Evolutionary conservation across 2,329 filamentous ascomycete species (phyloP).

Genomic region (Truncatella angustata): DNA sequence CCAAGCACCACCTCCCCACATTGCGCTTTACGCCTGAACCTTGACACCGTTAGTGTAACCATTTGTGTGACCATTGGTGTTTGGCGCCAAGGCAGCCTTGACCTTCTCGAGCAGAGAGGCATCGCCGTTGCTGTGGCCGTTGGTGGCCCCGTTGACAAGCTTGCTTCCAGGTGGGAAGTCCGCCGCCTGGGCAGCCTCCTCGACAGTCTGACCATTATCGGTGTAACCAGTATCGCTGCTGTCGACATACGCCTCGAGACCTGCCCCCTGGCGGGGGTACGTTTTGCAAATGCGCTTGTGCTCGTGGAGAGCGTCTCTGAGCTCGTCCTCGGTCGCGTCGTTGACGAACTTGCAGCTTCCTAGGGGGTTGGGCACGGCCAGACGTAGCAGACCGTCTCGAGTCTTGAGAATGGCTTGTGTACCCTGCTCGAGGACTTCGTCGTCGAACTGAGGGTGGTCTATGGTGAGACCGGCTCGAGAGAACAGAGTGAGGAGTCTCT

Average conservation of each 20-base stretch:
- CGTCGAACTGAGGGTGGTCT: slow-evolving; percentile 68
- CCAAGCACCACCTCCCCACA: too few relatives aligned
- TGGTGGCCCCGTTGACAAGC: neutral
- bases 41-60: slow-evolving; percentile 18
- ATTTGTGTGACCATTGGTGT: slow-evolving; percentile 5
- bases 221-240: slow-evolving; percentile 63
- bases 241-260: slow-evolving; percentile 69
- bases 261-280: slow-evolving; percentile 63
- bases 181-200: slow-evolving; percentile 15
- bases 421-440: slow-evolving; percentile 61
- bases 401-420: slow-evolving; percentile 71
- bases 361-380: slow-evolving; percentile 66
- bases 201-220: slow-evolving; percentile 37
- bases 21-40: slow-evolving; percentile 23
- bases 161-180: slow-evolving; percentile 10
- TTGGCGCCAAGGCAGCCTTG: slow-evolving; percentile 13
- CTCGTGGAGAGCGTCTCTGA: slow-evolving; percentile 56
- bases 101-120: slow-evolving; percentile 9
- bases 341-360: slow-evolving; percentile 68
- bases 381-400: slow-evolving; percentile 64
- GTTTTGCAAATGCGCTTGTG: slow-evolving; percentile 64
- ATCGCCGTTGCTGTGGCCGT: slow-evolving; percentile 6
- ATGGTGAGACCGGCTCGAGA: slow-evolving; percentile 69
- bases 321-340: slow-evolving; percentile 60
- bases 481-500: slow-evolving; percentile 63